Evolutionary conservation across 306 rosid species (phyloP), one percentile per base, ranked within the genome.

Genomic region (Corylus heterophylla): DNA sequence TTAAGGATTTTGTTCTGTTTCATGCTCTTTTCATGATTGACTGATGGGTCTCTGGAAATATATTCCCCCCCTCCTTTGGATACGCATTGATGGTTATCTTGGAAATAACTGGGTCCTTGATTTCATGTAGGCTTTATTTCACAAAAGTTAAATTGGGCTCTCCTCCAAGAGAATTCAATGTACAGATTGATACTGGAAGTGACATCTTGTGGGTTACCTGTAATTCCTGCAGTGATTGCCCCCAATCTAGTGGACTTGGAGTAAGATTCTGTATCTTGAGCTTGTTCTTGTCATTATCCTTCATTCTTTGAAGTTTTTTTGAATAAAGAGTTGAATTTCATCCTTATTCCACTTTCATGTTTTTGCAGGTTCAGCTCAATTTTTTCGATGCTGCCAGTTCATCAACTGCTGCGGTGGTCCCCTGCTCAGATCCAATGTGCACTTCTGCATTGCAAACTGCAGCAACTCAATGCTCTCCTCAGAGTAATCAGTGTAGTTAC

Each of bases 131-230:
- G 91, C 82, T 95, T 79, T 95, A 95, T 86, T 93, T 85, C 78
- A 89, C 99, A 1, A 91, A 89, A 86, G 96, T 93, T 55, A 93
- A 89, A 87, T 80, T 93, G 84, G 98, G 99, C 69, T 84, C 97
- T 80, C 99, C 97, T 54, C 96, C 98, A 6, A 90, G 68, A 82
- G 98, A 95, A 79, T 95, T 90, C 81, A 91, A 86, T 49, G 99
- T 93, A 50, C 94, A 93, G 88, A 91, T 95, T 74, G 99, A 93
- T 80, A 91, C 98, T 2, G 98, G 99, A 74, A 95, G 99, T 69
- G 99, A 95, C 70, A 88, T 91, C 78, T 88, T 95, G 89, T 95
- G 99, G 99, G 88, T 95, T 70, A 92, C 88, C 78, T 91, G 99
- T 88, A 89, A 83, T 81, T 79, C 98, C 67, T 95, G 99, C 88